These are phyloP conservation scores for Penicillium lividum DNA, from an alignment of 495 filamentous ascomycete species.

Conservation along the genomic window DNA sequence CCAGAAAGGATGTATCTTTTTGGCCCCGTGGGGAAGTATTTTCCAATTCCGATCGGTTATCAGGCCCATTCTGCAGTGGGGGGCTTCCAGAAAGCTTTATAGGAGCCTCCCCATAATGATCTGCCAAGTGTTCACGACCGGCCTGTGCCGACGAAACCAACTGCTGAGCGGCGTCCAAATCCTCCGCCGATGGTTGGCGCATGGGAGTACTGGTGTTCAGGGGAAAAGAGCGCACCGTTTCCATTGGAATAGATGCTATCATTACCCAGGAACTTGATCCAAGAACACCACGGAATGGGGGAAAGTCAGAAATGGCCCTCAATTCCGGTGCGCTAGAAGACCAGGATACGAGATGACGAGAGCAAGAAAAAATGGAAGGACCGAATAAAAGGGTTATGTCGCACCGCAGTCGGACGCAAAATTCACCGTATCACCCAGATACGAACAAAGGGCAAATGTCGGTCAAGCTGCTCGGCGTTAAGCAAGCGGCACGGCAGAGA, in stretches of 20 bases:
- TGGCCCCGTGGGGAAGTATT: constrained; percentile 36
- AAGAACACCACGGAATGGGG: neutral
- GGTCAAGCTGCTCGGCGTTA: constrained; percentile 33
- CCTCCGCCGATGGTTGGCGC: constrained; percentile 48
- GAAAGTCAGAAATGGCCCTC: constrained; percentile 4
- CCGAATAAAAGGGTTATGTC: constrained; percentile 31
- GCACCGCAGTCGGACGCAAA: constrained; percentile 41
- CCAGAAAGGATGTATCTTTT: constrained; percentile 46
- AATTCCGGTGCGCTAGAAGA: constrained; percentile 10
- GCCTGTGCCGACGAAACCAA: constrained; percentile 48
- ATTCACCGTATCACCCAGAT: constrained; percentile 39
- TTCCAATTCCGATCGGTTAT: constrained; percentile 15
- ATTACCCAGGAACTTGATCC: constrained; percentile 24
- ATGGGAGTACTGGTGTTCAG: constrained; percentile 32
- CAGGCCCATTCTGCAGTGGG: constrained; percentile 11
- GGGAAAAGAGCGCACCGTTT: constrained; percentile 42
- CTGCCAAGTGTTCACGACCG: constrained; percentile 41
- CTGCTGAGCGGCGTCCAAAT: constrained; percentile 50
- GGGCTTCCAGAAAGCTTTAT: constrained; percentile 19
- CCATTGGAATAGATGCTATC: constrained; percentile 46
- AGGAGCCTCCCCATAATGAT: constrained; percentile 26
- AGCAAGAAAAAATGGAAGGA: constrained; percentile 19
- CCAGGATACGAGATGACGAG: constrained; percentile 20
- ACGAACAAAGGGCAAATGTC: constrained; percentile 37
- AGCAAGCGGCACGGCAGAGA: constrained; percentile 4